A percentile compares a stretch with the other conserved stretches of the same genome.
phyloP scores from a whole-genome alignment of 176 grass and related monocot species.

The Rhynchospora pubera region DNA sequence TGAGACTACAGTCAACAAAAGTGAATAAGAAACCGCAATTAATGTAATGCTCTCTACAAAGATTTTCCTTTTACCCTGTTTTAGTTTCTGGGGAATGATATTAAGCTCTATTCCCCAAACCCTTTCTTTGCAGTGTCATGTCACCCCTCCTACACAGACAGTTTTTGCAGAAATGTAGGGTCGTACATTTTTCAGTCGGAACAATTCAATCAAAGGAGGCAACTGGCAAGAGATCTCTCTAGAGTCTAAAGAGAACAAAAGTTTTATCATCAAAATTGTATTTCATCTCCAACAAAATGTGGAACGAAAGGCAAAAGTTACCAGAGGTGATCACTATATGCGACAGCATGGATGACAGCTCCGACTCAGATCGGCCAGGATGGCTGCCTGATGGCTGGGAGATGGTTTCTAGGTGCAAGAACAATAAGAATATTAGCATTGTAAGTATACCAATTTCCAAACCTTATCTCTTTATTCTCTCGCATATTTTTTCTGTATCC shows the following conservation, averaged over 20 bases:
- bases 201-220: neutral
- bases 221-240: neutral
- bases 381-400: constrained; percentile 15
- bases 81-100: neutral
- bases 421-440: neutral
- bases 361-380: neutral
- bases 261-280: neutral
- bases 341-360: neutral
- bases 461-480: neutral
- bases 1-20: neutral
- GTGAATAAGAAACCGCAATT: neutral
- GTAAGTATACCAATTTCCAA: neutral
- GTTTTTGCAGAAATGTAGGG: neutral
- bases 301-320: neutral
- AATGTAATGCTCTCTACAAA: too few relatives aligned
- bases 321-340: neutral
- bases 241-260: neutral
- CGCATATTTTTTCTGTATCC: neutral
- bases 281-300: neutral
- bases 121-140: too few relatives aligned
- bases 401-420: neutral
- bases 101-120: neutral
- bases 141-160: neutral
- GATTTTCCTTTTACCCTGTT: too few relatives aligned
- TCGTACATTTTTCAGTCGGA: too few relatives aligned